Evolutionary conservation across 768 basidiomycete genomes (phyloP).

Genomic region (Suillus ampliporus): DNA sequence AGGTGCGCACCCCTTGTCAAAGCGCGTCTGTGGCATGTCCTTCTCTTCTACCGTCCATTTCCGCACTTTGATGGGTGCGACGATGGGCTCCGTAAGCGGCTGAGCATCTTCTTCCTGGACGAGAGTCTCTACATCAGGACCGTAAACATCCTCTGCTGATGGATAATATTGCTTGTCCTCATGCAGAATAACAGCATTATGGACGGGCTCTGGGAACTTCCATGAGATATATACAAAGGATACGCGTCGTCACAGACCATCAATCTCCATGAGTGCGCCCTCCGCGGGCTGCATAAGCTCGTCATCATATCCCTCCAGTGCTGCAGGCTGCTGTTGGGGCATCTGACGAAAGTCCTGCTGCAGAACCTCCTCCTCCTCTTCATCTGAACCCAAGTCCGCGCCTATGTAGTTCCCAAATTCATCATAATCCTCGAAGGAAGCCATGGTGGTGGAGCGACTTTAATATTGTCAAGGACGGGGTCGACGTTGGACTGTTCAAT

Average conservation of each 20-base stretch:
- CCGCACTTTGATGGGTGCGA: constrained; percentile 93
- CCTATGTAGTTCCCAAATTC: constrained; percentile 99
- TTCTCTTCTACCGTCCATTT: constrained; percentile 97
- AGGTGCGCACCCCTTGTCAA: constrained; percentile 85
- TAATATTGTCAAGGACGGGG: constrained; percentile 12
- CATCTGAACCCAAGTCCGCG: constrained; percentile 91
- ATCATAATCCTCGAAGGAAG: constrained; percentile 78
- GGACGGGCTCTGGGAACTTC: constrained; percentile 64
- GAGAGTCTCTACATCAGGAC: constrained; percentile 90
- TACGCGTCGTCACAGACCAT: constrained; percentile 55
- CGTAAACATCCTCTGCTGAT: constrained; percentile 90
- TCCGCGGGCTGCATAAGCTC: constrained; percentile 61
- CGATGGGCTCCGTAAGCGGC: constrained; percentile 91
- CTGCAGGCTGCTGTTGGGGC: constrained; percentile 46
- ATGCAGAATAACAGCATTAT: constrained; percentile 87
- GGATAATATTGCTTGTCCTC: constrained; percentile 99
- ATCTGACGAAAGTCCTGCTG: constrained; percentile 54
- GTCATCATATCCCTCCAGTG: constrained; percentile 87
- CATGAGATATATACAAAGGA: constrained; percentile 8
- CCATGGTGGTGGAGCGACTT: constrained; percentile 42
- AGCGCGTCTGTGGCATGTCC: constrained; percentile 95
- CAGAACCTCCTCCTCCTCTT: constrained; percentile 56
- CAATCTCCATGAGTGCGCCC: constrained; percentile 82
- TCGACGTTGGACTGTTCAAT: constrained; percentile 15
- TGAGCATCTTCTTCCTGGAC: constrained; percentile 99